These are phyloP conservation scores for Chalaropsis thielavioides DNA, from an alignment of 2,329 filamentous ascomycete genomes.

Conservation along the genomic window DNA sequence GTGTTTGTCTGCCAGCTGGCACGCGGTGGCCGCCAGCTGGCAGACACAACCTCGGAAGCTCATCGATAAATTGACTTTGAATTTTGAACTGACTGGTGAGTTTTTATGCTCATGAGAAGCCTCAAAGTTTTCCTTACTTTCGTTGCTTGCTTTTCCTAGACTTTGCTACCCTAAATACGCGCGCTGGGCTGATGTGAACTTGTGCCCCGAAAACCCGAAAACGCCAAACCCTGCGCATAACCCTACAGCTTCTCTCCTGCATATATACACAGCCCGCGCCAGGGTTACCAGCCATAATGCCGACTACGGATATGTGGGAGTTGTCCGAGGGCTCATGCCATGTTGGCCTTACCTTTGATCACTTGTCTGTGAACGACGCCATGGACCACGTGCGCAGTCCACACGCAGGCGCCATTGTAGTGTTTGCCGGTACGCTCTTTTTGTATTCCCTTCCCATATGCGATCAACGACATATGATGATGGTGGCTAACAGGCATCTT, in stretches of 20 bases:
- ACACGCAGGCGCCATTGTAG: slow-evolving; percentile 58
- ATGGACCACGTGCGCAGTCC: slow-evolving; percentile 58
- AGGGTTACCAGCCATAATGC: neutral
- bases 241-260: neutral
- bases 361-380: slow-evolving; percentile 41
- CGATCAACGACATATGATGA: slow-evolving; percentile 18
- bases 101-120: neutral
- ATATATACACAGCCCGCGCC: neutral
- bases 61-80: neutral
- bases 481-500: neutral
- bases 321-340: slow-evolving; percentile 40
- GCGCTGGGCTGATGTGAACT: neutral
- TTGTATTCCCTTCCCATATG: slow-evolving; percentile 2
- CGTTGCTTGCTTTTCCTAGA: neutral
- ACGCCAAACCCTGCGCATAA: neutral
- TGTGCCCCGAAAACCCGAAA: neutral
- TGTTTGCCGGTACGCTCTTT: slow-evolving; percentile 50
- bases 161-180: neutral
- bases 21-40: neutral
- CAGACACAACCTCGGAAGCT: no score
- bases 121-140: neutral
- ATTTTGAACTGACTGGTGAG: neutral
- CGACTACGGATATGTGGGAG: slow-evolving; percentile 24
- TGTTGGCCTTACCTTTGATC: slow-evolving; percentile 52
- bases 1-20: neutral